phyloP scores from a whole-genome alignment of 495 filamentous ascomycete genomes.

The Lindgomyces ingoldianus region DNA sequence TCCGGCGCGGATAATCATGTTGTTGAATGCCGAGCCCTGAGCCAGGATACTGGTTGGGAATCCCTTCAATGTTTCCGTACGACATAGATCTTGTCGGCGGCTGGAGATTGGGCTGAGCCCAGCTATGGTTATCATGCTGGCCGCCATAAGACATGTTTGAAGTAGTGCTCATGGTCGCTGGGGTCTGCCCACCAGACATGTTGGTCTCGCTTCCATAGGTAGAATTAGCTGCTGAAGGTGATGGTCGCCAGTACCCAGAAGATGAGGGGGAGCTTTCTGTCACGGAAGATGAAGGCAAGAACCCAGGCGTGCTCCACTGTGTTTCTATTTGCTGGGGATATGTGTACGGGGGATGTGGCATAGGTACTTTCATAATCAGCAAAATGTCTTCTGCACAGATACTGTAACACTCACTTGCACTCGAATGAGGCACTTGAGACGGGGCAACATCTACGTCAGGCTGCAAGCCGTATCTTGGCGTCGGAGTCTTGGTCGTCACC shows the following conservation, averaged over 20 bases:
- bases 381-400: neutral
- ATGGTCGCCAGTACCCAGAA: constrained; percentile 33
- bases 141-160: constrained; percentile 32
- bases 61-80: constrained; percentile 41
- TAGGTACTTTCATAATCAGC: constrained; percentile 23
- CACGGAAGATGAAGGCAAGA: constrained; percentile 28
- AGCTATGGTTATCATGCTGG: constrained; percentile 21
- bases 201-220: constrained; percentile 35
- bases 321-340: constrained; percentile 31
- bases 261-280: constrained; percentile 31
- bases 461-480: constrained; percentile 21
- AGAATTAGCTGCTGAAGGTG: constrained; percentile 28
- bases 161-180: constrained; percentile 30
- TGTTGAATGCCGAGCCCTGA: constrained; percentile 17
- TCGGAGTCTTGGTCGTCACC: neutral
- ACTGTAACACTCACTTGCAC: constrained; percentile 16
- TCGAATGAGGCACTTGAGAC: constrained; percentile 4
- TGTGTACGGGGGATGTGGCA: constrained; percentile 26
- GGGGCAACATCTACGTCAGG: constrained; percentile 26
- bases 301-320: constrained; percentile 26
- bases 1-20: constrained; percentile 29
- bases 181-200: constrained; percentile 33
- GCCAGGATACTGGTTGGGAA: constrained; percentile 26
- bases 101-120: constrained; percentile 18
- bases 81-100: constrained; percentile 41